Conservation (phyloP, 1,139 yeast species). For the Saccharomyces hybrid region DNA sequence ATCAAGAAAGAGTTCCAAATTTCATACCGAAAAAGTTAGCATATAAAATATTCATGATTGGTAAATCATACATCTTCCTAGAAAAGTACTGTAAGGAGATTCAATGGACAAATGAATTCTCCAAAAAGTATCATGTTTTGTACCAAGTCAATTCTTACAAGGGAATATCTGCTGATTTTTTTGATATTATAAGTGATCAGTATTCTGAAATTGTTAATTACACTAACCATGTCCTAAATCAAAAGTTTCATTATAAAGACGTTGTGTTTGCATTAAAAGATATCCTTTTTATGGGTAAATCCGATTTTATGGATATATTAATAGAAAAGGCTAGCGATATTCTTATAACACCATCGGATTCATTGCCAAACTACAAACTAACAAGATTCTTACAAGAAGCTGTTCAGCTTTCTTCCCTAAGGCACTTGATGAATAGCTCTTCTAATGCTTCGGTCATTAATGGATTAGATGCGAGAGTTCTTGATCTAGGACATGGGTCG, state of each 20-base stretch:
- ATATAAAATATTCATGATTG: constrained; percentile 59
- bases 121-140: constrained; percentile 26
- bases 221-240: constrained; percentile 45
- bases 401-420: constrained; percentile 54
- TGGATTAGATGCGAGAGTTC: constrained; percentile 72
- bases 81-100: constrained; percentile 56
- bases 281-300: constrained; percentile 62
- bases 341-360: constrained; percentile 54
- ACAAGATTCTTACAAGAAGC: constrained; percentile 62
- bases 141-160: constrained; percentile 10
- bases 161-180: constrained; percentile 24
- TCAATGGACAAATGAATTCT: constrained; percentile 46
- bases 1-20: constrained; percentile 45
- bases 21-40: constrained; percentile 47
- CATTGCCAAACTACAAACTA: constrained; percentile 58
- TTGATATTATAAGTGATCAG: constrained; percentile 43
- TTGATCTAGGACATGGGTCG: constrained; percentile 62
- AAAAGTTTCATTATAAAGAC: constrained; percentile 43
- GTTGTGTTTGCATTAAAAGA: constrained; percentile 58
- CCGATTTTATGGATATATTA: constrained; percentile 68
- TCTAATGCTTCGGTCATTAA: constrained; percentile 38
- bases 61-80: constrained; percentile 67
- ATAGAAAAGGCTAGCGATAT: constrained; percentile 49
- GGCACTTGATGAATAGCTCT: constrained; percentile 28
- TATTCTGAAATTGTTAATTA: constrained; percentile 52